These are phyloP conservation scores for Phaseolus coccineus DNA, from an alignment of 331 rosid species.

Conservation along the genomic window DNA sequence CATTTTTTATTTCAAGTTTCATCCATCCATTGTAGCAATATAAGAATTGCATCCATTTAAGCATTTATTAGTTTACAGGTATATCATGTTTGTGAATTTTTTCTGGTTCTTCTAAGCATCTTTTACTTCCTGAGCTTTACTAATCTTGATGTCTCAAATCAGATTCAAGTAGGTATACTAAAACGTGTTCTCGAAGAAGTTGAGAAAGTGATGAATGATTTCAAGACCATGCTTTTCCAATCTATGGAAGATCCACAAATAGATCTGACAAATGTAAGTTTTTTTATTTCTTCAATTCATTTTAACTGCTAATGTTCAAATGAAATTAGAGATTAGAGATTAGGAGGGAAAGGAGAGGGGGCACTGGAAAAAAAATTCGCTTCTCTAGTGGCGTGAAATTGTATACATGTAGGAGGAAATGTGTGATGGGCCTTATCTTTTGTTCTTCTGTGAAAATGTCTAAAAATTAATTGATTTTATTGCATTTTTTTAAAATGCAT, in stretches of 20 bases:
- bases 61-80: slow-evolving; percentile 23
- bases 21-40: background rate
- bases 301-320: slow-evolving; percentile 22
- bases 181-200: slow-evolving; percentile 98
- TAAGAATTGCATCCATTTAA: slow-evolving; percentile 26
- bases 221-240: slow-evolving; percentile 92
- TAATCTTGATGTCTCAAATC: slow-evolving; percentile 41
- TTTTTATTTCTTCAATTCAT: slow-evolving; percentile 23
- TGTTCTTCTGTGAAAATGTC: background rate
- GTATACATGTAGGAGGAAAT: background rate
- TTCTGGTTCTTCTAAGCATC: slow-evolving; percentile 29
- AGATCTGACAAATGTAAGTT: slow-evolving; percentile 88
- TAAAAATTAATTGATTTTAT: background rate
- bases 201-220: slow-evolving; percentile 96
- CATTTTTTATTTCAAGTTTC: slow-evolving; percentile 20
- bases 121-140: slow-evolving; percentile 30
- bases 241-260: slow-evolving; percentile 98
- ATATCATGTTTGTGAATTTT: slow-evolving; percentile 34
- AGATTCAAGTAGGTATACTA: slow-evolving; percentile 88
- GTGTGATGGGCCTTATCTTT: background rate
- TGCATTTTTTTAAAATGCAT: background rate
- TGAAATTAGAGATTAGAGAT: background rate
- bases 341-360: too few species aligned
- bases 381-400: background rate
- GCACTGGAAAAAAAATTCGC: background rate